Percentiles rank a stretch among this genome's conserved stretches.
Evolutionary conservation across 1,284 basidiomycete genomes (phyloP).

Genomic region (Ganoderma lingzhi): DNA sequence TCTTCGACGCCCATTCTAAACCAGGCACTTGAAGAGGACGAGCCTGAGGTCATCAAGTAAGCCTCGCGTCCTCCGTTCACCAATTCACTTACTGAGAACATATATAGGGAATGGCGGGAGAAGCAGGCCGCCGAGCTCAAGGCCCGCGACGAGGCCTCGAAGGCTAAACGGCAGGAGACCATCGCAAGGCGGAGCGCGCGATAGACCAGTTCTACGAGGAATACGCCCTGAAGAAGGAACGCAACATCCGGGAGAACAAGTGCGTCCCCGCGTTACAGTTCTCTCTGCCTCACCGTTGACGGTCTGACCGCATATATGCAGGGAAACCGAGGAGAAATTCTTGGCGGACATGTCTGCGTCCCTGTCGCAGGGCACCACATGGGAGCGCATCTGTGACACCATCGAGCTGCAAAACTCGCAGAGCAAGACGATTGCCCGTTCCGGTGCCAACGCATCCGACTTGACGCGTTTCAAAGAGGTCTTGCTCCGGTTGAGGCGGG

Average conservation of each 20-base stretch:
- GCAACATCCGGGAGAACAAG: slow-evolving; percentile 97
- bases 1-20: slow-evolving; percentile 77
- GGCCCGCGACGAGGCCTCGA: slow-evolving; percentile 80
- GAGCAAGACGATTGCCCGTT: slow-evolving; percentile 93
- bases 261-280: slow-evolving; percentile 50
- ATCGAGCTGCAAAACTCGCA: slow-evolving; percentile 96
- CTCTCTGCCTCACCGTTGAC: slow-evolving; percentile 7
- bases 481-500: slow-evolving; percentile 83
- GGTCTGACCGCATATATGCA: slow-evolving; percentile 42
- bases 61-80: slow-evolving; percentile 29
- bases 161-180: slow-evolving; percentile 85
- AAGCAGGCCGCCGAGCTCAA: slow-evolving; percentile 89
- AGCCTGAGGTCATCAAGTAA: slow-evolving; percentile 89
- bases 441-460: slow-evolving; percentile 90
- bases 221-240: slow-evolving; percentile 93
- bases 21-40: slow-evolving; percentile 79
- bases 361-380: slow-evolving; percentile 92
- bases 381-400: slow-evolving; percentile 91
- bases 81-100: neutral
- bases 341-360: slow-evolving; percentile 76
- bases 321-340: slow-evolving; percentile 91
- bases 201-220: slow-evolving; percentile 98
- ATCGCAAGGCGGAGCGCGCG: slow-evolving; percentile 89
- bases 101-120: slow-evolving; percentile 84
- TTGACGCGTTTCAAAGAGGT: slow-evolving; percentile 94